Evolutionary conservation across 73 alveolate species (phyloP).

Genomic region (Symbiodinium natans): DNA sequence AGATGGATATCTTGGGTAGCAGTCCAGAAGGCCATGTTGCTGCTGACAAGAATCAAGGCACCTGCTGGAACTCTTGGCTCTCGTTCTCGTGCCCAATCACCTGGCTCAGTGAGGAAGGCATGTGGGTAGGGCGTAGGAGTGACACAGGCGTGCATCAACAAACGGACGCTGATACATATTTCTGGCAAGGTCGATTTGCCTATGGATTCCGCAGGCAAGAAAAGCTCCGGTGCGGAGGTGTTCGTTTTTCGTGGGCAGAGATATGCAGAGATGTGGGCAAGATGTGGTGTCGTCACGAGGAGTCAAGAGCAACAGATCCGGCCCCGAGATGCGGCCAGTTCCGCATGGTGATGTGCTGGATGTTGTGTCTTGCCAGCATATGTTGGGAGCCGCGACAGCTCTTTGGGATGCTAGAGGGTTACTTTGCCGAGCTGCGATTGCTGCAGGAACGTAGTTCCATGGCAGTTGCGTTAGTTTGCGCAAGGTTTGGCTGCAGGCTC

Average conservation of each 20-base stretch:
- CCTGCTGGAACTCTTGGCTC: no score
- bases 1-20: no score
- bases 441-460: no score
- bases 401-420: no score
- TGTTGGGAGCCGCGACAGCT: neutral
- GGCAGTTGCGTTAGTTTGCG: no score
- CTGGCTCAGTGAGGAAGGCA: neutral
- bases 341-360: neutral
- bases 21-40: no score
- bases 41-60: no score
- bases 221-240: neutral
- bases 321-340: neutral
- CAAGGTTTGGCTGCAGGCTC: slow-evolving; percentile 36
- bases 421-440: neutral
- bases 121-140: neutral
- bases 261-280: no score
- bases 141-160: neutral
- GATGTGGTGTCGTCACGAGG: no score
- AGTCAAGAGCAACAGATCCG: neutral
- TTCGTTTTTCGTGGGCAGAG: neutral
- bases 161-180: neutral
- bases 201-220: neutral
- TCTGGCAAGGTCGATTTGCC: neutral
- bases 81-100: neutral
- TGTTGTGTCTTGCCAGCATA: neutral